A percentile compares a stretch with the other conserved stretches of the same genome.
These are phyloP conservation scores for Oxyria digyna DNA, from an alignment of 148 eudicot genomes.

Conservation along the genomic window DNA sequence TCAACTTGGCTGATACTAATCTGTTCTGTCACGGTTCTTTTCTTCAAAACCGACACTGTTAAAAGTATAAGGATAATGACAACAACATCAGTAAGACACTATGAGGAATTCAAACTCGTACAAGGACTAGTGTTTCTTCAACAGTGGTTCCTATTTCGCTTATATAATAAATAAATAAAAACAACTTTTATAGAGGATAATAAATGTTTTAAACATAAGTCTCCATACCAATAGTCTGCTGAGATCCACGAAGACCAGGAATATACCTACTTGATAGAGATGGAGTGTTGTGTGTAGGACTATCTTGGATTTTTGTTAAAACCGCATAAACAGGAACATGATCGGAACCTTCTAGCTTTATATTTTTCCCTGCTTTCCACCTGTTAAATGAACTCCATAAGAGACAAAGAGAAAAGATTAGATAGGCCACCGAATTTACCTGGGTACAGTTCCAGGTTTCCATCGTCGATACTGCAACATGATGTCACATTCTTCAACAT, in stretches of 20 bases:
- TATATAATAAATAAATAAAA: not conserved
- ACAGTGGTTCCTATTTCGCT: not conserved
- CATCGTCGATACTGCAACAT: constrained; percentile 64
- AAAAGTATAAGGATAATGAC: not conserved
- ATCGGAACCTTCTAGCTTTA: constrained; percentile 90
- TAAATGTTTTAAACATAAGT: not conserved
- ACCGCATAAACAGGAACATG: constrained; percentile 79
- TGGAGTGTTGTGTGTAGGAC: constrained; percentile 59
- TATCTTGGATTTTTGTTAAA: constrained; percentile 43
- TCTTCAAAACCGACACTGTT: constrained; percentile 68
- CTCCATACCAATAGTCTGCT: constrained; percentile 71
- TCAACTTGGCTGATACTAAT: constrained; percentile 19
- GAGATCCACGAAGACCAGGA: constrained; percentile 86
- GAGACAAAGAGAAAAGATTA: not conserved
- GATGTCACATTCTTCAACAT: constrained; percentile 85
- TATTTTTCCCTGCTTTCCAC: constrained; percentile 69
- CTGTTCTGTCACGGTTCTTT: constrained; percentile 41
- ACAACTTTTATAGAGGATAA: not conserved
- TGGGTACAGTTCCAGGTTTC: constrained; percentile 67
- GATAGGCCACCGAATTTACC: constrained; percentile 24
- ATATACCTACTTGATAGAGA: constrained; percentile 76
- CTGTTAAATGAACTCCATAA: constrained; percentile 18
- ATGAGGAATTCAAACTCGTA: not conserved
- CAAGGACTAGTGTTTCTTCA: not conserved
- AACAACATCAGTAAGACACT: not conserved